Evolutionary conservation across 495 filamentous ascomycete genomes (phyloP).

Genomic region (Glonium stellatum): DNA sequence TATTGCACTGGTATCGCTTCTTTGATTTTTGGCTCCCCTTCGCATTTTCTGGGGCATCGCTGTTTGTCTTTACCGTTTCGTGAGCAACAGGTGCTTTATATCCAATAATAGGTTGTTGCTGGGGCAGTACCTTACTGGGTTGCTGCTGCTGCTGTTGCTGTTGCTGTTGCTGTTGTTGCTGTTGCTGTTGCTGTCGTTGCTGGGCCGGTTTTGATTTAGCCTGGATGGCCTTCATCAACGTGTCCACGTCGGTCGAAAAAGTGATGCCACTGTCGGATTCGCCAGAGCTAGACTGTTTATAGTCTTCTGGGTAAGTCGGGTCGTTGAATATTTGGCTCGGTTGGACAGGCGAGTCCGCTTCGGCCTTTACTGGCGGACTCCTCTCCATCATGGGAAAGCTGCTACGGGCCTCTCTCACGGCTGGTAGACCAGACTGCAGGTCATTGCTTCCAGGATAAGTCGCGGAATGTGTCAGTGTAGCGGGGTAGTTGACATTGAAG

Average conservation of each 20-base stretch:
- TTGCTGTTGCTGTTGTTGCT: slow-evolving; percentile 30
- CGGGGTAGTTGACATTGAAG: slow-evolving; percentile 20
- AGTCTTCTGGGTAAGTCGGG: slow-evolving; percentile 8
- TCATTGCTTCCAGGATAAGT: slow-evolving; percentile 15
- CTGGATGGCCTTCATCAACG: slow-evolving; percentile 89
- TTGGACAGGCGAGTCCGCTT: slow-evolving; percentile 32
- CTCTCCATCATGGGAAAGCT: slow-evolving; percentile 18
- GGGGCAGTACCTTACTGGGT: slow-evolving; percentile 21
- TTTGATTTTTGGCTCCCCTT: slow-evolving; percentile 34
- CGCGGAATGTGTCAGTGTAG: slow-evolving; percentile 13
- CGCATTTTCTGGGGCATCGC: slow-evolving; percentile 7
- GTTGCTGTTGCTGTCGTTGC: slow-evolving; percentile 21
- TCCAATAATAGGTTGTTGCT: slow-evolving; percentile 1
- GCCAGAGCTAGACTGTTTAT: slow-evolving; percentile 7
- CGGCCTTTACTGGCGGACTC: slow-evolving; percentile 34
- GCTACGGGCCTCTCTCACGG: slow-evolving; percentile 16
- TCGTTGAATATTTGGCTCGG: slow-evolving; percentile 30
- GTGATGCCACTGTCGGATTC: slow-evolving; percentile 36
- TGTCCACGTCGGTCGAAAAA: slow-evolving; percentile 79
- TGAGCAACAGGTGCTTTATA: slow-evolving; percentile 8
- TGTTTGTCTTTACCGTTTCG: slow-evolving; percentile 3
- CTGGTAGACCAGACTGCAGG: slow-evolving; percentile 12
- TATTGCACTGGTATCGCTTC: slow-evolving; percentile 69
- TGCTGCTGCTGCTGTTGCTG: slow-evolving; percentile 23
- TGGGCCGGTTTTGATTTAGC: slow-evolving; percentile 49